These are phyloP conservation scores for Umbelopsis vinacea DNA, from an alignment of 192 early-diverging fungal species.

Conservation along the genomic window DNA sequence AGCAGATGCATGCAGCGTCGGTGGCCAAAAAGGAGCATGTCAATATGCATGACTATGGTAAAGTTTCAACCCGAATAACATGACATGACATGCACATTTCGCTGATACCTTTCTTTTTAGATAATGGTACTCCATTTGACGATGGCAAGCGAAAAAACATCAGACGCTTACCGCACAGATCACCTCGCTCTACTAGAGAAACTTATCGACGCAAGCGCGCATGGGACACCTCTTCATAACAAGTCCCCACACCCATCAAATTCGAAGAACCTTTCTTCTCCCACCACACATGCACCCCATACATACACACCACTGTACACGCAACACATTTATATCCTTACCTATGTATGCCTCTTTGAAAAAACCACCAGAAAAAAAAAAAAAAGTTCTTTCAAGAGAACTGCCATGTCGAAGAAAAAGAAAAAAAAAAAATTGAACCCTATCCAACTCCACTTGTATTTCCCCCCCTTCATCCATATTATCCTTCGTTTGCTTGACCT, in stretches of 20 bases:
- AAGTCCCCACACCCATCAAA: neutral
- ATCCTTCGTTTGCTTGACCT: neutral
- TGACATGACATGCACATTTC: neutral
- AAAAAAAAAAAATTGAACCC: neutral
- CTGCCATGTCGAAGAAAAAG: neutral
- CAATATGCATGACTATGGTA: slow-evolving; percentile 23
- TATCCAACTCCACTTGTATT: slow-evolving; percentile 1
- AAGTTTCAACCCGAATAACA: neutral
- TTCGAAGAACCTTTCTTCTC: neutral
- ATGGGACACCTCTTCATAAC: slow-evolving; percentile 8
- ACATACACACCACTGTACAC: neutral
- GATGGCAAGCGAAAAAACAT: neutral
- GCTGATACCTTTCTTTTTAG: neutral
- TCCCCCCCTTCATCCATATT: neutral
- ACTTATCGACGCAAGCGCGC: slow-evolving; percentile 14
- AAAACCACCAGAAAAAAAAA: neutral
- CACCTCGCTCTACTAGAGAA: slow-evolving; percentile 11
- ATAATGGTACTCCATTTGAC: slow-evolving; percentile 2
- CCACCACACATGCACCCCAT: neutral
- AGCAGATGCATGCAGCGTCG: slow-evolving; percentile 20
- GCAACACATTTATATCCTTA: neutral
- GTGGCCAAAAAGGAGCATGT: slow-evolving; percentile 23
- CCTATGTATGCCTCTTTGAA: neutral
- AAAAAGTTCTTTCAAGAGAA: neutral
- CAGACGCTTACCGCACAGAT: slow-evolving; percentile 19